Percentiles rank a stretch among this genome's conserved stretches.
Conservation (phyloP, 345 rosid genomes). For the Firmiana major region DNA sequence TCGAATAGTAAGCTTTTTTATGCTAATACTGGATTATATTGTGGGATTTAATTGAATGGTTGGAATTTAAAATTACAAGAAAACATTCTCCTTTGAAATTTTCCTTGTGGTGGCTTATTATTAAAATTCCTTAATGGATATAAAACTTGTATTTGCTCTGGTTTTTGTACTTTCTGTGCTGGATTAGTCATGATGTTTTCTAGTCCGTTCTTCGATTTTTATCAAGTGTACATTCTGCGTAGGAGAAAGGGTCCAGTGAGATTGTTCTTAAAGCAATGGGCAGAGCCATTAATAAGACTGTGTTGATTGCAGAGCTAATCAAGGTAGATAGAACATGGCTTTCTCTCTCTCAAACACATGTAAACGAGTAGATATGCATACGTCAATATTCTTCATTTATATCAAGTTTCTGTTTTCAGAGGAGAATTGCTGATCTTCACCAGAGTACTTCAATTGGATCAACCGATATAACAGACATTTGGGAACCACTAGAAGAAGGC, state of each 20-base stretch:
- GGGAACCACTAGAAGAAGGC: slow-evolving; percentile 91
- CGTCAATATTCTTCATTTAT: background rate
- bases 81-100: background rate
- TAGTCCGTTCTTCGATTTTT: background rate
- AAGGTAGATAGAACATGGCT: slow-evolving; percentile 30
- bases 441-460: slow-evolving; percentile 75
- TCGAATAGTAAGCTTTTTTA: background rate
- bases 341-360: background rate
- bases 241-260: slow-evolving; percentile 68
- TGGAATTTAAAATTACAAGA: background rate
- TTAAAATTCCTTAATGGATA: background rate
- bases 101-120: background rate
- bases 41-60: background rate
- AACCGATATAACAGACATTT: slow-evolving; percentile 73
- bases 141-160: background rate
- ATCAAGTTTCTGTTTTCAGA: slow-evolving; percentile 34
- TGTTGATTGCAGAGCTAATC: slow-evolving; percentile 62
- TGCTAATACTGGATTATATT: background rate
- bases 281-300: slow-evolving; percentile 77
- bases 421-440: slow-evolving; percentile 83
- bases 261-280: slow-evolving; percentile 74
- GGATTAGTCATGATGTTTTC: background rate
- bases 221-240: background rate
- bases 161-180: background rate
- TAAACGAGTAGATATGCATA: background rate